These are phyloP conservation scores for Penicillium sp. DNA, from an alignment of 2,329 filamentous ascomycete genomes.

Conservation along the genomic window DNA sequence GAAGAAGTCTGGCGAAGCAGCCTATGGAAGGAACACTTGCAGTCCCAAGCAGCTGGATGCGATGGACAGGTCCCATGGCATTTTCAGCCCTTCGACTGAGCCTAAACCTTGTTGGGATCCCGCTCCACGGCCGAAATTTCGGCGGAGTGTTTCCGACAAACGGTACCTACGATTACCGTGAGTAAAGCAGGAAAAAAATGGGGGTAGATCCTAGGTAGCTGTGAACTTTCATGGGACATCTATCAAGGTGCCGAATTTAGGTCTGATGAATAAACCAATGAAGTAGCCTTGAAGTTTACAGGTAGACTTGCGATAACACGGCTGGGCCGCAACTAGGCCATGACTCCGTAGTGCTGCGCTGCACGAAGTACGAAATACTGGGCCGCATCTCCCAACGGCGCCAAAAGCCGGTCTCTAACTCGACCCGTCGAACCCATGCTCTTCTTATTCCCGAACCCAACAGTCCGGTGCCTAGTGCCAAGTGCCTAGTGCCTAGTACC, in stretches of 20 bases:
- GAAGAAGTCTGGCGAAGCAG: not conserved
- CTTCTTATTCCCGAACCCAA: slow-evolving; percentile 2
- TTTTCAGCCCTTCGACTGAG: not conserved
- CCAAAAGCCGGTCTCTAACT: not conserved
- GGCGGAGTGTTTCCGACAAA: not conserved
- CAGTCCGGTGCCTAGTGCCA: not conserved
- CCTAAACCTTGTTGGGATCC: not conserved
- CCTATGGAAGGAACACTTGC: not conserved
- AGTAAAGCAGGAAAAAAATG: too few species aligned
- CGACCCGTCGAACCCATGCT: not conserved
- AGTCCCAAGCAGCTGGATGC: not conserved
- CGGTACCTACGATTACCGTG: too few species aligned
- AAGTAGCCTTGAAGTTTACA: not conserved
- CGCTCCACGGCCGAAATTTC: slow-evolving; percentile 10
- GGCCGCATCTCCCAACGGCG: not conserved
- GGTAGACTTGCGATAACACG: not conserved
- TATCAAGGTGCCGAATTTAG: too few species aligned
- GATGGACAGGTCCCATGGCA: not conserved
- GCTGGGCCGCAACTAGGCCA: not conserved
- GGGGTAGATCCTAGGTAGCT: too few species aligned
- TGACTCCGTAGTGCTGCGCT: not conserved
- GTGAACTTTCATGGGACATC: too few species aligned
- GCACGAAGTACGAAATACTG: too few species aligned
- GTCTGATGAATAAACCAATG: too few species aligned
- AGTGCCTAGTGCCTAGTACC: not conserved